A percentile compares a stretch with the other conserved stretches of the same genome.
These are phyloP conservation scores for Ophiorrhiza pumila DNA, from an alignment of 257 asterid genomes.

Conservation along the genomic window DNA sequence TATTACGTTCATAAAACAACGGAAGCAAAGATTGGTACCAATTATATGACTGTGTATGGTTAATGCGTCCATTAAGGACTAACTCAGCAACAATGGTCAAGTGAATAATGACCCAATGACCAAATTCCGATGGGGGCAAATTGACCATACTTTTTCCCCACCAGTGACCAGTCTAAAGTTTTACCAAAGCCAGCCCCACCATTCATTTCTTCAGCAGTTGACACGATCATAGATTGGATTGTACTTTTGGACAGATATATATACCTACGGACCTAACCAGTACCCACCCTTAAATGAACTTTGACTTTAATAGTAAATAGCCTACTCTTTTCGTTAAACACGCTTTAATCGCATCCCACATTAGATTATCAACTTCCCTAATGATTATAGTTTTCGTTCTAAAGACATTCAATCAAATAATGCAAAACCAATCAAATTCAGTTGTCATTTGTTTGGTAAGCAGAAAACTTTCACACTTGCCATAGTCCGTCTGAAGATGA, in stretches of 20 bases:
- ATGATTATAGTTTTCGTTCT: conserved; percentile 10
- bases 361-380: conserved; percentile 17
- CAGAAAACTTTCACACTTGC: not conserved
- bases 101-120: not conserved
- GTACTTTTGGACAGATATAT: conserved; percentile 8
- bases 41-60: no score
- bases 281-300: not conserved
- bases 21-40: no score
- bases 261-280: no score
- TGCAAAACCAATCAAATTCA: not conserved
- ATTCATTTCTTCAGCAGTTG: conserved; percentile 9
- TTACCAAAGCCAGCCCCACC: conserved; percentile 19
- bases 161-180: no score
- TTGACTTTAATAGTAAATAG: conserved; percentile 4
- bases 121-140: not conserved
- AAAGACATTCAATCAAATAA: not conserved
- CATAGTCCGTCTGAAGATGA: no score
- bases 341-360: conserved; percentile 2
- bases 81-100: not conserved
- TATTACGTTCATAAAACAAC: no score
- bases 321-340: not conserved
- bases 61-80: not conserved
- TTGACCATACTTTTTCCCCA: not conserved
- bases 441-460: not conserved
- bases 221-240: conserved; percentile 4